Evolutionary conservation across 2,329 filamentous ascomycete genomes (phyloP).

Genomic region (Pyrenophora tritici-repentis): DNA sequence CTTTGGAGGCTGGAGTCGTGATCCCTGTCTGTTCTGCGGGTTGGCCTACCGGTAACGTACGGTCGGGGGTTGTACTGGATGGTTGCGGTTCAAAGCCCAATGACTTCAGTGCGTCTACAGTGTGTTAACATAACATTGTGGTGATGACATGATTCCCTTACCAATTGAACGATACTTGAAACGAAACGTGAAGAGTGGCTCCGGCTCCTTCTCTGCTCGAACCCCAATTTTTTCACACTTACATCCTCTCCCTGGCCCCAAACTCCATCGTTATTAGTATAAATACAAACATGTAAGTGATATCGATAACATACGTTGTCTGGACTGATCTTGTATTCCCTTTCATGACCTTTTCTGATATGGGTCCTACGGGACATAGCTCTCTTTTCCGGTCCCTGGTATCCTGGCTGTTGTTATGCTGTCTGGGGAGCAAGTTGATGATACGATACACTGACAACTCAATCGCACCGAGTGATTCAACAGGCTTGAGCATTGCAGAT

Average conservation of each 20-base stretch:
- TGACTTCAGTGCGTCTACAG: not conserved
- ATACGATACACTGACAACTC: not conserved
- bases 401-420: too few species aligned
- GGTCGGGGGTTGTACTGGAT: too few species aligned
- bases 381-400: too few species aligned
- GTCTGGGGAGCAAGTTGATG: not conserved
- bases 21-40: too few species aligned
- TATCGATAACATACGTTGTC: slow-evolving; percentile 3
- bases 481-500: not conserved
- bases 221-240: not conserved
- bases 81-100: not conserved
- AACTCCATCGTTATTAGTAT: not conserved
- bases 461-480: not conserved
- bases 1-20: too few species aligned
- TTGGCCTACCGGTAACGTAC: too few species aligned
- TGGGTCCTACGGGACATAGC: not conserved
- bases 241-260: not conserved
- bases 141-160: not conserved
- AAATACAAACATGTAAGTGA: not conserved
- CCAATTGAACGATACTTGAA: slow-evolving; percentile 5
- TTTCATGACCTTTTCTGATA: slow-evolving; percentile 18
- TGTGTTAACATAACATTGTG: not conserved
- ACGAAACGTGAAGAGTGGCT: slow-evolving; percentile 8
- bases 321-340: slow-evolving; percentile 17
- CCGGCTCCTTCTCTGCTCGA: not conserved